Base-by-base conservation (phyloP, 768 basidiomycete species). In the Boletellus emodensis region DNA sequence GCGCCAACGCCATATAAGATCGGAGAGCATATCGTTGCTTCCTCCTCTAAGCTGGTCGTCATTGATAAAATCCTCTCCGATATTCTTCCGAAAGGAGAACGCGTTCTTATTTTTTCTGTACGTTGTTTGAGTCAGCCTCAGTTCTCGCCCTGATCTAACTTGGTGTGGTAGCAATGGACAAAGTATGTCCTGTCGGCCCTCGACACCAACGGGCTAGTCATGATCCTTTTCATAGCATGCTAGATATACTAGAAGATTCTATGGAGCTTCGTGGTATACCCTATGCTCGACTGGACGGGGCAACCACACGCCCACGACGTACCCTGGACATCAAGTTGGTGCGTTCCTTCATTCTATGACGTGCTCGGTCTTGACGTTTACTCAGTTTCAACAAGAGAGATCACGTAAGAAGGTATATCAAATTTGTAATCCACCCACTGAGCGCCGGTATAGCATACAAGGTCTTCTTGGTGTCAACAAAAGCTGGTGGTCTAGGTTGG, bases 381-480 rank as follows among this genome's bases (percentile, higher is more conserved):
- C 15, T 14, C 18, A 82, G 75, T 84, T 84, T 57, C 83, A 84
- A 61, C 75, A 78, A 59, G 78, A 81, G 36, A 65, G 72, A 7
- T 82, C 80, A 4, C 75, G 80, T 81, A 64, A 59, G 79, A 55
- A 7, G 17, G 22, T 41, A n/a, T 22, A 4, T 9, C 44, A 7
- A 10, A 18, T 24, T 20, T n/a, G 8, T 42, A 32, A 32, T 47
- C 40, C 14, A 18, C 24, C 24, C n/a, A 34, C 38, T 58, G 41
- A 63, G 22, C 26, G 5, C 47, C 38, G 41, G 9, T 44, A 6
- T 48, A 76, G 83, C 83, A 0, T 82, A 83, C 59, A 72, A 85
- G 56, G 81, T 87, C 13, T 88, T 81, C 67, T 67, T 88, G 46
- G 74, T 87, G 17, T 85, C 84, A 2, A 88, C 86, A 0, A 78